Evolutionary conservation across 2,329 filamentous ascomycete species (phyloP).

Genomic region (Penicillium sclerotiorum): DNA sequence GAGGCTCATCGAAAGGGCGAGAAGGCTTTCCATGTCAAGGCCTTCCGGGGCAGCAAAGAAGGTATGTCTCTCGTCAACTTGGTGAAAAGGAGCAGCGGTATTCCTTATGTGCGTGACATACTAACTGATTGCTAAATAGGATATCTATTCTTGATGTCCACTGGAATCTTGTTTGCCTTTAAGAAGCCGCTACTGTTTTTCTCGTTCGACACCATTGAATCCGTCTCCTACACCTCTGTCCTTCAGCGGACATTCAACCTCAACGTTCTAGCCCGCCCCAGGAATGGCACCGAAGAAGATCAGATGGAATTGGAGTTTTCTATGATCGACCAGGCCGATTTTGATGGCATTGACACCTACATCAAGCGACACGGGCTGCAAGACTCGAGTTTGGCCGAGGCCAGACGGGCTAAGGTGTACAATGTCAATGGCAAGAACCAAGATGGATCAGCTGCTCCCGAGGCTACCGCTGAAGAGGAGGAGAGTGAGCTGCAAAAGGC

Average conservation of each 20-base stretch:
- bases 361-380: constrained; percentile 63
- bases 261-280: constrained; percentile 53
- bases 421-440: constrained; percentile 51
- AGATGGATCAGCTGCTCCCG: constrained; percentile 31
- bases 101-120: not conserved
- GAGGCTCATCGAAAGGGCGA: constrained; percentile 65
- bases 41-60: constrained; percentile 66
- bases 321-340: constrained; percentile 68
- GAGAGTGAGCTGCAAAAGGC: constrained; percentile 62
- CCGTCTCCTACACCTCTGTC: constrained; percentile 65
- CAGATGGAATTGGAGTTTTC: constrained; percentile 63
- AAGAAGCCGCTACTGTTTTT: constrained; percentile 68
- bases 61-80: constrained; percentile 42
- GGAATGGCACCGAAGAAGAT: constrained; percentile 37
- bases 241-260: constrained; percentile 69
- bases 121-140: constrained; percentile 44
- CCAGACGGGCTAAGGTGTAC: constrained; percentile 61
- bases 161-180: constrained; percentile 65
- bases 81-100: too few relatives aligned
- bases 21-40: constrained; percentile 66
- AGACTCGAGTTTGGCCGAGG: constrained; percentile 64
- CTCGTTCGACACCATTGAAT: constrained; percentile 60
- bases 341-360: constrained; percentile 63
- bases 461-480: constrained; percentile 52
- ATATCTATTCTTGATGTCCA: constrained; percentile 64